phyloP scores from a whole-genome alignment of 768 basidiomycete genomes.

The Mycena crocata region DNA sequence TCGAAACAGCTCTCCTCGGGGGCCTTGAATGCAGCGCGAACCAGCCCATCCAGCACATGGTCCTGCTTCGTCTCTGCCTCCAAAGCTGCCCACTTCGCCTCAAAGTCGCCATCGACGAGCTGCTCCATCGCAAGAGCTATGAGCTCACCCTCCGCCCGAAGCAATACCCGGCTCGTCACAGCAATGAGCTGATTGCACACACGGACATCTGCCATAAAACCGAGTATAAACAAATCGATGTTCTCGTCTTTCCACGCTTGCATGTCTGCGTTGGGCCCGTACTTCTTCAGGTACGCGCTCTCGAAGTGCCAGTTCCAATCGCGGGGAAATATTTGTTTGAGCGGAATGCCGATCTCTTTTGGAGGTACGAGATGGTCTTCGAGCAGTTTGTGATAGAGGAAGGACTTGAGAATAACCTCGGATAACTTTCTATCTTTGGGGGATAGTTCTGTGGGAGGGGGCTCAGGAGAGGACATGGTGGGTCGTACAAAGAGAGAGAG shows the following conservation, averaged over 20 bases:
- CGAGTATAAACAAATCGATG: not conserved
- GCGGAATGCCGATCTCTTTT: constrained; percentile 14
- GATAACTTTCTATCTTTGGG: too few relatives aligned
- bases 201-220: not conserved
- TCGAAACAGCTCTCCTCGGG: constrained; percentile 13
- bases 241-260: constrained; percentile 6
- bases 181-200: not conserved
- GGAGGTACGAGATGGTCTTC: not conserved
- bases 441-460: too few relatives aligned
- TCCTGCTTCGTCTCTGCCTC: not conserved
- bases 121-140: constrained; percentile 4
- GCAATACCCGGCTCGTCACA: not conserved
- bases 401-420: not conserved
- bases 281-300: not conserved
- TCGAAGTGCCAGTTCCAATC: constrained; percentile 24
- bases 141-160: not conserved
- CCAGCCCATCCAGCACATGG: constrained; percentile 1
- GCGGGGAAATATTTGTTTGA: not conserved
- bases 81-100: constrained; percentile 5
- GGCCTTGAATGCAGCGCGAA: constrained; percentile 9
- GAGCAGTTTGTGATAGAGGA: not conserved
- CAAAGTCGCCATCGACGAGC: constrained; percentile 5
- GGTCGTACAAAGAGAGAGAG: too few relatives aligned
- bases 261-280: constrained; percentile 12
- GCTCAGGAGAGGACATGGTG: too few relatives aligned